Base-by-base conservation (phyloP, 2,329 filamentous ascomycete genomes). In the Aspergillus bombycis region DNA sequence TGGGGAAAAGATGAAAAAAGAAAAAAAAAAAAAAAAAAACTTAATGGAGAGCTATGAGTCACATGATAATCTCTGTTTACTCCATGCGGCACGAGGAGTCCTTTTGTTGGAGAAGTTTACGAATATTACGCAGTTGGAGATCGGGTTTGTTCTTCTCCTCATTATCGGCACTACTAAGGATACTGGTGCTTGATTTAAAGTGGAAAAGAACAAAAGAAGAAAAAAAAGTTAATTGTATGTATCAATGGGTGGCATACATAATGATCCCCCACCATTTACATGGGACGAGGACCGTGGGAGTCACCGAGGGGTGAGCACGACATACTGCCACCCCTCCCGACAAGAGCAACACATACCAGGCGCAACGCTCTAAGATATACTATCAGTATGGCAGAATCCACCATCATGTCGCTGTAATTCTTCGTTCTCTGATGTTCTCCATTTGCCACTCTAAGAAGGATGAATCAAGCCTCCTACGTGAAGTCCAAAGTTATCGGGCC, bases 251-350 rank as follows among this genome's bases (percentile, higher is more conserved):
- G 21, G 14, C 26, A 41, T 11, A 23, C 36, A 26, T 30, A 23
- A 46, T 19, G 55, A n/a, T 4, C 16, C 38, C 3, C 16, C 28
- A 28, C 5, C 26, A 28, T 28, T 28, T 28, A 28, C 21, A n/a
- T 28, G 46, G 48, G 32, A 41, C 9, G 57, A 41, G 57, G 57
- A 59, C 57, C 57, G 57, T 59, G 57, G 45, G 45, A 59, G 57
- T 34, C 46, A 52, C 32, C 11, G 43, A 58, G 43, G 57, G 32
- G 57, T 52, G 23, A 52, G 23, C 48, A 28, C 48, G n/a, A 53
- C 26, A 53, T 9, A 28, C 21, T 16, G 1, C 11, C 45, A 26
- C 45, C 45, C 28, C 48, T 32, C 48, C 6, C 46, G 14, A 26
- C 14, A 50, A 16, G 16, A 26, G 4, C 46, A 50, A 19, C 28